Conservation (phyloP, 495 filamentous ascomycete species). For the Penicillium coprophilum region DNA sequence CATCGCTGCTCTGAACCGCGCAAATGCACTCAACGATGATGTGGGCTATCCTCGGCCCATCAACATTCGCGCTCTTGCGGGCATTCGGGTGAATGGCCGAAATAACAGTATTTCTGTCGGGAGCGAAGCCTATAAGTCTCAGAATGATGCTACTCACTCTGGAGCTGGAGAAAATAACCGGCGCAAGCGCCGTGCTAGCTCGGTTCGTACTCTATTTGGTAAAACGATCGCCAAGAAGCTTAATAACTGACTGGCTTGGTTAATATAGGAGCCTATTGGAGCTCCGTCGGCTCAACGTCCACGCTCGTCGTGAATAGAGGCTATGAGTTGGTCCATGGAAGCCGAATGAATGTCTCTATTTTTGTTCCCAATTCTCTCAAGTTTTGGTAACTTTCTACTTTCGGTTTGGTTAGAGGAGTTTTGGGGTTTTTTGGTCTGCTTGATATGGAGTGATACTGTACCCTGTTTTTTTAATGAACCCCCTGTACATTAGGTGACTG, state of each 20-base stretch:
- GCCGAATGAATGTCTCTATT: not conserved
- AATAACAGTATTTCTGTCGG: not conserved
- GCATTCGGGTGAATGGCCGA: not conserved
- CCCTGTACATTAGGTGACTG: not conserved
- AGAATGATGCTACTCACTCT: not conserved
- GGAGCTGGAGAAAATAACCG: not conserved
- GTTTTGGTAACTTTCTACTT: not conserved
- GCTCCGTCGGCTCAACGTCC: not conserved
- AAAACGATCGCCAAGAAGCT: not conserved
- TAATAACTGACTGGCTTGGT: not conserved
- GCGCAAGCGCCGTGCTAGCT: slow-evolving; percentile 7
- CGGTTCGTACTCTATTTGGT: not conserved
- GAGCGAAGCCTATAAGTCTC: not conserved
- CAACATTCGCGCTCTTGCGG: not conserved
- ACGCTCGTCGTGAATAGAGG: not conserved
- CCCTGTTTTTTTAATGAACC: not conserved
- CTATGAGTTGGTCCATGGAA: not conserved
- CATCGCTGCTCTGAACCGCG: slow-evolving; percentile 13
- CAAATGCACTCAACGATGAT: slow-evolving; percentile 12
- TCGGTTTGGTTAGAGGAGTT: not conserved
- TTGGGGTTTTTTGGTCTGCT: not conserved
- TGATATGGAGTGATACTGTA: not conserved
- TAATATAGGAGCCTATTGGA: not conserved
- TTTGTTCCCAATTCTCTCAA: not conserved
- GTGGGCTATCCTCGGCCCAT: slow-evolving; percentile 1